Evolutionary conservation across 1,284 basidiomycete genomes (phyloP), one percentile per base, ranked within the genome.

Genomic region (Inonotus obliquus): DNA sequence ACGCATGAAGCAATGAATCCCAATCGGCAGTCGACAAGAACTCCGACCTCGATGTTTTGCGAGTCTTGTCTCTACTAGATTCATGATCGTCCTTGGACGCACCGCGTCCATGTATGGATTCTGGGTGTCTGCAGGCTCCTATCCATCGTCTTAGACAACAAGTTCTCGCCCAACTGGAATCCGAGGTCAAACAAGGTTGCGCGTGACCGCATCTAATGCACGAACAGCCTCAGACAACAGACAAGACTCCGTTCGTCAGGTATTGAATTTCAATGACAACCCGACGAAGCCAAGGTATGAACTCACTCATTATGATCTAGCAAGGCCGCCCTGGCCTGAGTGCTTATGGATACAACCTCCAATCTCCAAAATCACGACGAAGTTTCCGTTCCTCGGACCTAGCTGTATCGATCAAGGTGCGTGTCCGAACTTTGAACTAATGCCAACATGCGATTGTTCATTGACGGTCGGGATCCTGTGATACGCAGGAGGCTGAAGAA

Each of bases 301-400:
- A 29, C 19, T 23, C 23, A 27, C 25, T 49, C 9, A 29, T 23
- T 25, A 14, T 49, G n/a, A 21, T 21, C 17, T n/a, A 44, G 41
- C 41, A 14, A n/a, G 41, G 19, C 13, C 41, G 19, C n/a, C 7
- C 17, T 44, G 17, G 17, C 11, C 19, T n/a, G 41, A n/a, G 7
- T 17, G 6, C 41, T n/a, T 21, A 44, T 19, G 41, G 41, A 6
- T 62, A 53, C 45, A 48, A 25, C 13, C 37, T 62, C 9, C 61
- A 58, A 27, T 37, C 61, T 32, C 39, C 61, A 17, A 62, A 55
- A 45, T 41, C 35, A 38, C 21, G 49, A 51, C 41, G n/a, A 19
- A 38, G 25, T 38, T 35, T 17, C 29, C 32, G 38, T 21, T 39
- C 35, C 9, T 55, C 54, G 35, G 54, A 39, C 19, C n/a, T 25